Evolutionary conservation across 371 early-diverging fungal genomes (phyloP), one percentile per base, ranked within the genome.

Genomic region (Mucor indicus): DNA sequence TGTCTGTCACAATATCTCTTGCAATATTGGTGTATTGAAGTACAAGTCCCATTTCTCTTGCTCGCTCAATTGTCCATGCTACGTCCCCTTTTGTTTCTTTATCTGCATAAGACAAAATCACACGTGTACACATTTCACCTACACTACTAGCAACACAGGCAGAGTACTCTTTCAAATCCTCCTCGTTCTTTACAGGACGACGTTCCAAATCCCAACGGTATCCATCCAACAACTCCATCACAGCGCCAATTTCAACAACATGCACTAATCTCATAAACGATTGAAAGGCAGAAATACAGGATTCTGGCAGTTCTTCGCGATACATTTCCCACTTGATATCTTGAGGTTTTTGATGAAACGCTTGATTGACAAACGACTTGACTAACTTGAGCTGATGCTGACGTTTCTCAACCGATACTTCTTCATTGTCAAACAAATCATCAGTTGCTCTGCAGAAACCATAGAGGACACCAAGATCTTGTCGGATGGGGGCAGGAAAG

Each of bases 381-480:
- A 53, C 57, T 2, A 60, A 12, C 2, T 38, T 44, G 10, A 79
- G 23, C 22, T 68, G 62, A 1, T 25, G 9, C 21, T 59, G 44
- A 8, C 74, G 54, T 8, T 55, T 22, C 12, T 60, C 51, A 1
- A 57, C 39, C 6, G 67, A 38, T 9, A 65, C 52, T 2, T n/a
- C 15, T 30, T 67, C 67, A 21, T 62, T 54, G 44, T 85, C 85
- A 8, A 69, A 71, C 12, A 85, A 44, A 32, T 85, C 85, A 48
- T 85, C 85, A 0, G 79, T 78, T 16, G 78, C 69, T 22, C 85
- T 74, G 46, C 83, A 85, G 41, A 83, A 80, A 1, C 72, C 81
- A 52, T 85, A 85, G 9, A 85, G 64, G 0, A 73, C 61, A 16
- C 73, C 64, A 0, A 83, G 44, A 38, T 81, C 81, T 49, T 75